These are phyloP conservation scores for Candida manassasensis DNA, from an alignment of 805 yeast species.

Conservation along the genomic window DNA sequence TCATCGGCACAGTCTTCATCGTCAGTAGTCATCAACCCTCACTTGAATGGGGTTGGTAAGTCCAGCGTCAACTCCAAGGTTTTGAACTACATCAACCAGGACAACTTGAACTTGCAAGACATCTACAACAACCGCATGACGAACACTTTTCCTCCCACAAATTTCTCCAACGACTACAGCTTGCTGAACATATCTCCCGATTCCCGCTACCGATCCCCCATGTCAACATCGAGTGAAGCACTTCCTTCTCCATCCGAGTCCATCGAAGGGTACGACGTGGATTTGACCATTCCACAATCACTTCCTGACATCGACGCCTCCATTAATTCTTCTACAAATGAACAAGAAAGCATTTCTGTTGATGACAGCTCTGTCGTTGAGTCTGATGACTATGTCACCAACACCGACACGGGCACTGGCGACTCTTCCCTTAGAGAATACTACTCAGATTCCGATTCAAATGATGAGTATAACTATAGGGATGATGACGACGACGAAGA, in stretches of 20 bases:
- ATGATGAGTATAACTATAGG: slow-evolving; percentile 9
- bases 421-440: slow-evolving; percentile 4
- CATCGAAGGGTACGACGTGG: neutral
- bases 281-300: neutral
- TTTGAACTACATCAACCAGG: slow-evolving; percentile 28
- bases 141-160: slow-evolving; percentile 1
- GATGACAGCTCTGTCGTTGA: neutral
- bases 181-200: neutral
- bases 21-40: slow-evolving; percentile 11
- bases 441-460: slow-evolving; percentile 7
- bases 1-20: slow-evolving; percentile 16
- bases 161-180: neutral
- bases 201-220: too few species aligned
- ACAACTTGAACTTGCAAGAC: slow-evolving; percentile 8
- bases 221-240: too few species aligned
- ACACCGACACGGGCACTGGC: slow-evolving; percentile 4
- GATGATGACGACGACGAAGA: slow-evolving; percentile 31
- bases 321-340: slow-evolving; percentile 8
- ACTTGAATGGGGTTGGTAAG: slow-evolving; percentile 8
- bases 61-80: slow-evolving; percentile 29
- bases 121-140: neutral
- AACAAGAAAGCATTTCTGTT: slow-evolving; percentile 8
- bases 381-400: slow-evolving; percentile 5
- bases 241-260: neutral
- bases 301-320: neutral